Evolutionary conservation across 495 filamentous ascomycete genomes (phyloP).

Genomic region (Aspergillus campestris): DNA sequence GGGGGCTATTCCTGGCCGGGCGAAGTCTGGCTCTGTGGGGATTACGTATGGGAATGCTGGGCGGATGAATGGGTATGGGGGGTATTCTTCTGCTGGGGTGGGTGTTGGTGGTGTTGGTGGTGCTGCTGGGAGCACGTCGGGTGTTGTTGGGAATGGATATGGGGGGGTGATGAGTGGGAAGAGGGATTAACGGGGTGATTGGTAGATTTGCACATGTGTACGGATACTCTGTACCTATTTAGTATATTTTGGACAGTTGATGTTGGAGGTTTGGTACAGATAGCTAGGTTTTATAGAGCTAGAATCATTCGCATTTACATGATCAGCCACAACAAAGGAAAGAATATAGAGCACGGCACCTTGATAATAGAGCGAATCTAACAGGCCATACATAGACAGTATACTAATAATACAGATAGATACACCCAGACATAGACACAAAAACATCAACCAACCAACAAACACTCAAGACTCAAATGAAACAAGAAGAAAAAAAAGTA

Average conservation of each 20-base stretch:
- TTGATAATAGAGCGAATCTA: too few species aligned
- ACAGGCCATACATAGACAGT: not conserved
- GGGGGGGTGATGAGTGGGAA: constrained; percentile 41
- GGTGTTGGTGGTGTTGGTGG: constrained; percentile 19
- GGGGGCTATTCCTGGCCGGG: constrained; percentile 21
- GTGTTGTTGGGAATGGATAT: constrained; percentile 29
- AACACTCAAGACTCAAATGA: too few species aligned
- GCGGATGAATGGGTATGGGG: constrained; percentile 44
- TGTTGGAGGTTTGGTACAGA: too few species aligned
- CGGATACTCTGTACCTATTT: not conserved
- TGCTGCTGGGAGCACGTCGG: constrained; percentile 17
- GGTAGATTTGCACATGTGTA: not conserved
- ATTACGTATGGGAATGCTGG: constrained; percentile 38
- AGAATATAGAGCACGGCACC: too few species aligned
- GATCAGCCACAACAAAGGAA: too few species aligned
- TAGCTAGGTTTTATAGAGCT: too few species aligned
- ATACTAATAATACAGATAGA: not conserved
- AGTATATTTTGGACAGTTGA: too few species aligned
- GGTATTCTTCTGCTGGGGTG: constrained; percentile 25
- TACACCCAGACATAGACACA: constrained; percentile 1
- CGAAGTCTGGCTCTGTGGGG: constrained; percentile 23
- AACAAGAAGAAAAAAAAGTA: not conserved
- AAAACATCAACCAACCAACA: not conserved
- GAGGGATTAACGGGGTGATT: constrained; percentile 38
- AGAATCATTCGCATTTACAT: too few species aligned